Base-by-base conservation (phyloP, 805 yeast species). In the Clavispora vitiphila region DNA sequence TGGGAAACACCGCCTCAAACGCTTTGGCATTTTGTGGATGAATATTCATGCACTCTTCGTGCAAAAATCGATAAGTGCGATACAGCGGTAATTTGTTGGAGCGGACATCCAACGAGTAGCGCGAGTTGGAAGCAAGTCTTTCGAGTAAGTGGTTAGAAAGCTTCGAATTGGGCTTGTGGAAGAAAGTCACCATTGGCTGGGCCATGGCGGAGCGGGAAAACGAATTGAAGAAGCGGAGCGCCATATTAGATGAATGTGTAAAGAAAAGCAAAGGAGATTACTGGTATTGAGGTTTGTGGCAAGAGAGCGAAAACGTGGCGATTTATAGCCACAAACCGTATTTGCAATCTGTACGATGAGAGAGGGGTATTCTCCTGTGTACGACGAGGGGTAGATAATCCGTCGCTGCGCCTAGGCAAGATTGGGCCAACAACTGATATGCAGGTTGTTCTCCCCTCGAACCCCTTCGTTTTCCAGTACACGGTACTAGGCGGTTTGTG, bases 81-180 rank as follows among this genome's bases (percentile, higher is more conserved):
- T 52, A 50, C 46, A 46, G 50, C 4, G 54, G 51, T 48, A 50
- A 50, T 40, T 48, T 49, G 46, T 50, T 44, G 16, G 42, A 39
- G 21, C 49, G 47, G n/a, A 52, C 44, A 34, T 53, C 58, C 50
- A 53, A 46, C 29, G 46, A 34, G 40, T 54, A 56, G 39, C 55
- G 53, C 30, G 51, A 39, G 38, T 42, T 31, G 51, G 55, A 51
- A 39, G 39, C 23, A 50, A 50, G 39, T 34, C 53, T 46, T 53
- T 49, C 50, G 37, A 60, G 59, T 38, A 64, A 49, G 37, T 61
- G 61, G 34, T 44, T 48, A 9, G 65, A 60, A 11, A 51, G 44
- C 35, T 49, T 46, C 22, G 60, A 55, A 34, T 54, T 44, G 20
- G 67, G 38, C 48, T 62, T 57, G 55, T 64, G 69, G 52, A 61